Percentiles rank a stretch among this genome's conserved stretches.
Conservation (phyloP, 2,329 filamentous ascomycete genomes). For the Pseudomassariella vexata region DNA sequence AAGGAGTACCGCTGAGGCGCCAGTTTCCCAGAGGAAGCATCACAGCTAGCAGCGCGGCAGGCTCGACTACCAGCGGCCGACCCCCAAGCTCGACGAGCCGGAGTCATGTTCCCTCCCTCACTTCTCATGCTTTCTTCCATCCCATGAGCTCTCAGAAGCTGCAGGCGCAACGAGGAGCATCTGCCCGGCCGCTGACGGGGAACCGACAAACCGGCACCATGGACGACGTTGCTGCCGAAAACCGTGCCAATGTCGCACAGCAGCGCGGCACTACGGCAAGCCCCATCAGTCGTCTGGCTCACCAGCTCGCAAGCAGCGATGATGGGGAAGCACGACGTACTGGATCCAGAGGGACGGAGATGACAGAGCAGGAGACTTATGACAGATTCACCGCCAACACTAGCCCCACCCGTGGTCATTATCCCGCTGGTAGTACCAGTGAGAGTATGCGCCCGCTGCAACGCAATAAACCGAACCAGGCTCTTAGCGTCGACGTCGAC, state of each 20-base stretch:
- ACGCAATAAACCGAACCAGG: conserved; percentile 35
- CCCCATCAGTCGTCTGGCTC: conserved; percentile 23
- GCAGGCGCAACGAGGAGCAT: conserved; percentile 81
- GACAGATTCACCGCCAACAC: conserved; percentile 69
- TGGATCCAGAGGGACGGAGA: conserved; percentile 73
- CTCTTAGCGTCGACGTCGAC: conserved; percentile 53
- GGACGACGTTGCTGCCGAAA: conserved; percentile 26
- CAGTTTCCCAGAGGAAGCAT: too few relatives aligned
- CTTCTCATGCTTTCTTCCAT: conserved; percentile 86
- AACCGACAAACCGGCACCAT: conserved; percentile 29
- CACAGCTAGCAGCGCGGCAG: conserved; percentile 35
- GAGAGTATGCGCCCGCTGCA: too few relatives aligned
- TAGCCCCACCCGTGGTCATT: conserved; percentile 60
- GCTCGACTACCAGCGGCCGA: conserved; percentile 40
- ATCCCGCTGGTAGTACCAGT: conserved; percentile 56
- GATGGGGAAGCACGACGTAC: conserved; percentile 54
- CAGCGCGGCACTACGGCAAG: conserved; percentile 46
- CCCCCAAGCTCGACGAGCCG: conserved; percentile 66
- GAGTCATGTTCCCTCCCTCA: conserved; percentile 84
- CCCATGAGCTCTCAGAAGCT: conserved; percentile 96
- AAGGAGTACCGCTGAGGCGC: conserved; percentile 51
- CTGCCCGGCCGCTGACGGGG: conserved; percentile 37
- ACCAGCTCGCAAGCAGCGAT: conserved; percentile 26
- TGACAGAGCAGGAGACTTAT: conserved; percentile 66
- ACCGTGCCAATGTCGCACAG: conserved; percentile 43